These are phyloP conservation scores for Lagenidium sp. DNA, from an alignment of 352 stramenopile genomes.

Conservation along the genomic window DNA sequence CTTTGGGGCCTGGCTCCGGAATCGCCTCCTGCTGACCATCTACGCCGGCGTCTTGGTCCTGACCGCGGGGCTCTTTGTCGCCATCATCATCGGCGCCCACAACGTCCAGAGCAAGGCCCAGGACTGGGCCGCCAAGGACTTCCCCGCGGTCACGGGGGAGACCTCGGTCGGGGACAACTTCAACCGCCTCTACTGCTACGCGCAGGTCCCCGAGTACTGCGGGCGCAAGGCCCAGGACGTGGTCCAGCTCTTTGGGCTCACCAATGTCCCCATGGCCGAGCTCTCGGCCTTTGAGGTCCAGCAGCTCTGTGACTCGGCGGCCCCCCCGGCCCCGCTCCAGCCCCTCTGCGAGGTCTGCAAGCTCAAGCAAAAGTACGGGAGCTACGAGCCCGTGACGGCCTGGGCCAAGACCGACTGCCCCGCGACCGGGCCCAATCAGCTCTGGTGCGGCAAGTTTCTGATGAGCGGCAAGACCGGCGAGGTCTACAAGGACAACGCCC, in stretches of 20 bases:
- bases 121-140: slow-evolving; percentile 28
- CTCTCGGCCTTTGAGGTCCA: slow-evolving; percentile 54
- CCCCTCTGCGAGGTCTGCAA: slow-evolving; percentile 53
- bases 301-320: slow-evolving; percentile 25
- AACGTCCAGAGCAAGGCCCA: slow-evolving; percentile 45
- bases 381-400: slow-evolving; percentile 54
- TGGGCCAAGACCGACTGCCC: slow-evolving; percentile 56
- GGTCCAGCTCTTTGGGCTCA: slow-evolving; percentile 13
- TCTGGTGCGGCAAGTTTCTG: slow-evolving; percentile 68
- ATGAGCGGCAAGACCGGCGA: slow-evolving; percentile 20
- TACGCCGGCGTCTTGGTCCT: slow-evolving; percentile 62
- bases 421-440: slow-evolving; percentile 35
- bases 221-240: slow-evolving; percentile 6
- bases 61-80: slow-evolving; percentile 47
- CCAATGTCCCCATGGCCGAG: slow-evolving; percentile 30
- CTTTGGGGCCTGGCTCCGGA: slow-evolving; percentile 57
- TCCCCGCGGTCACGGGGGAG: slow-evolving; percentile 36
- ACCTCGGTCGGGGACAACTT: slow-evolving; percentile 52
- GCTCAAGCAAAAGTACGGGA: slow-evolving; percentile 35
- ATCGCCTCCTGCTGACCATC: slow-evolving; percentile 57
- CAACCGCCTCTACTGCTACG: slow-evolving; percentile 75
- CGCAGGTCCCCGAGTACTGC: slow-evolving; percentile 78
- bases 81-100: slow-evolving; percentile 48
- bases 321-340: slow-evolving; percentile 33
- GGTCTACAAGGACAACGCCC: slow-evolving; percentile 28